These are phyloP conservation scores for Trichocomaceae sp. DNA, from an alignment of 2,329 filamentous ascomycete species.

Conservation along the genomic window DNA sequence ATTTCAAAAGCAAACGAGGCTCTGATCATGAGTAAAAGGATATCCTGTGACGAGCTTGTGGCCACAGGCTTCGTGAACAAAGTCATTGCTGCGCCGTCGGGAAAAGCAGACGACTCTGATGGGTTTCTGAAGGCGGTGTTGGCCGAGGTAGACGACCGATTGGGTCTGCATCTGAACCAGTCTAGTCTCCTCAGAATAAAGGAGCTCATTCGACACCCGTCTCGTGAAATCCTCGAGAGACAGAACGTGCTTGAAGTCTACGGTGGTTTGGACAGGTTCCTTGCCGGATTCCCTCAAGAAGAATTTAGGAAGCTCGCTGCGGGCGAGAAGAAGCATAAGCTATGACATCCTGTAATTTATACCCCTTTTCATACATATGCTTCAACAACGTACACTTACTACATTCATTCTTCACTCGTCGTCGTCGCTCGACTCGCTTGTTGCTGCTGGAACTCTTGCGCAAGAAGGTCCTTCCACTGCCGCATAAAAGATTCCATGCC, in stretches of 20 bases:
- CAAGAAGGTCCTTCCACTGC: conserved; percentile 61
- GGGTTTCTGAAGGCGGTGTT: conserved; percentile 68
- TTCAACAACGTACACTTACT: neutral
- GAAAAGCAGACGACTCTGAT: conserved; percentile 54
- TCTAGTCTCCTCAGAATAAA: conserved; percentile 80
- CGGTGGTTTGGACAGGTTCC: conserved; percentile 72
- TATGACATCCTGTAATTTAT: conserved; percentile 43
- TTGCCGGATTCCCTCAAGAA: conserved; percentile 72
- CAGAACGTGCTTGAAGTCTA: conserved; percentile 83
- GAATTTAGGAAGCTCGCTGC: conserved; percentile 80
- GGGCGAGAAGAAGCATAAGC: conserved; percentile 90
- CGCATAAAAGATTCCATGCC: conserved; percentile 74
- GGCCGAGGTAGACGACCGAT: conserved; percentile 68
- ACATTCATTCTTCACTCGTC: conserved; percentile 15
- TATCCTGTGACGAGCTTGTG: conserved; percentile 66
- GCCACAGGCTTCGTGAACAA: conserved; percentile 78
- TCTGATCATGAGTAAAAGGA: conserved; percentile 78
- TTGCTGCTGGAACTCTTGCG: conserved; percentile 37
- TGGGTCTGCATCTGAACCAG: conserved; percentile 73
- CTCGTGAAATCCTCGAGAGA: conserved; percentile 63
- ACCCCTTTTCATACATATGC: neutral
- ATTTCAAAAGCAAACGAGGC: conserved; percentile 83
- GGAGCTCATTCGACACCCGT: conserved; percentile 67
- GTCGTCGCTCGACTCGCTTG: conserved; percentile 32
- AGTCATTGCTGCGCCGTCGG: conserved; percentile 57